Percentiles rank a stretch among this genome's conserved stretches.
Evolutionary conservation across 345 rosid species (phyloP).

Genomic region (Lumnitzera racemosa): DNA sequence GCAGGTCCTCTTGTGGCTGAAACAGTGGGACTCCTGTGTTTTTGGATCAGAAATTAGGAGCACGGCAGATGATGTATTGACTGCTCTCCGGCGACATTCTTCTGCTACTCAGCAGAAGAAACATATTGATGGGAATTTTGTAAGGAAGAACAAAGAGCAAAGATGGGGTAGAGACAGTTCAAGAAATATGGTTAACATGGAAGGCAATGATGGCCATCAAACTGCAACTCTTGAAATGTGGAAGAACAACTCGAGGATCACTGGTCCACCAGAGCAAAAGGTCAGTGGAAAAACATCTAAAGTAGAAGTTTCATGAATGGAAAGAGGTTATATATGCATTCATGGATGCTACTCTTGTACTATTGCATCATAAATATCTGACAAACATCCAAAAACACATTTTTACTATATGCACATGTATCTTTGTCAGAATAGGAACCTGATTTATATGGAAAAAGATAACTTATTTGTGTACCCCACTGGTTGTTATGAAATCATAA

Average conservation of each 20-base stretch:
- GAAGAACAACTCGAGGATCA: conserved; percentile 49
- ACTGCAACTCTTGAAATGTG: conserved; percentile 33
- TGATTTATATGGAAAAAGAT: no score
- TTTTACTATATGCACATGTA: no score
- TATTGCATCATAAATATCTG: no score
- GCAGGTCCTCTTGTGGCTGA: conserved; percentile 91
- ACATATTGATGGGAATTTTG: conserved; percentile 32
- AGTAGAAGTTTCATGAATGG: background rate
- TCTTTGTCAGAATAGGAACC: no score
- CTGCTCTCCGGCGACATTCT: conserved; percentile 81
- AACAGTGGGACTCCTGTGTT: conserved; percentile 98
- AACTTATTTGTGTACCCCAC: no score
- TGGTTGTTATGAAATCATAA: no score
- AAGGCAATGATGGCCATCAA: conserved; percentile 22
- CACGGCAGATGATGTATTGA: conserved; percentile 81
- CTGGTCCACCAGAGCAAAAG: conserved; percentile 82
- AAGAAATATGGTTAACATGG: conserved; percentile 27
- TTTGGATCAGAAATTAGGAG: conserved; percentile 92
- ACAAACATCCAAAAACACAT: no score
- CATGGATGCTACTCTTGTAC: conserved; percentile 1
- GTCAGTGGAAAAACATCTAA: conserved; percentile 25
- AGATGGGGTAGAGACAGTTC: conserved; percentile 40
- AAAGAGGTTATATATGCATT: background rate
- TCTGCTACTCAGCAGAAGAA: conserved; percentile 49
- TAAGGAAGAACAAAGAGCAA: conserved; percentile 39